Conservation (phyloP, 2,329 filamentous ascomycete species). For the Cercospora sp. region DNA sequence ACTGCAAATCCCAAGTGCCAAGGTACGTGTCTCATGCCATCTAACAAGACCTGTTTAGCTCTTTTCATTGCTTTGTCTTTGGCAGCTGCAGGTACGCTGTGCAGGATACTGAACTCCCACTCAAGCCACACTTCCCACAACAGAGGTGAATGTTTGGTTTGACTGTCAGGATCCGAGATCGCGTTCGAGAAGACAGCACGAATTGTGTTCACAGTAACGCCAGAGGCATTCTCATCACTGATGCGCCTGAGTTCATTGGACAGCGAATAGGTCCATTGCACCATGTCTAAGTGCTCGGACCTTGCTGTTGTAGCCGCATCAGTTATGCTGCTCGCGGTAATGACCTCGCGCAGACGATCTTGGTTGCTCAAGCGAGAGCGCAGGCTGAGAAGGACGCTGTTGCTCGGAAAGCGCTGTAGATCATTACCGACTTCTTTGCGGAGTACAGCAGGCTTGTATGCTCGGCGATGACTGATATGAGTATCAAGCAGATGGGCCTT, state of each 20-base stretch:
- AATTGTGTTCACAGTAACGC: slow-evolving; percentile 34
- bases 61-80: slow-evolving; percentile 40
- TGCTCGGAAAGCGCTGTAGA: slow-evolving; percentile 67
- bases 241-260: slow-evolving; percentile 54
- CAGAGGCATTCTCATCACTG: slow-evolving; percentile 30
- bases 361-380: slow-evolving; percentile 74
- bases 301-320: too few relatives aligned
- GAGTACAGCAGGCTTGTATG: slow-evolving; percentile 68
- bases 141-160: slow-evolving; percentile 34
- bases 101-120: slow-evolving; percentile 27
- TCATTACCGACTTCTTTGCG: slow-evolving; percentile 63
- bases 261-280: slow-evolving; percentile 57
- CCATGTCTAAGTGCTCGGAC: slow-evolving; percentile 42
- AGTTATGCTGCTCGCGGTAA: slow-evolving; percentile 50
- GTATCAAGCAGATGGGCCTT: slow-evolving; percentile 65
- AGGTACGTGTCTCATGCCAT: slow-evolving; percentile 58
- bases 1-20: slow-evolving; percentile 64
- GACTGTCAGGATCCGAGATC: slow-evolving; percentile 37
- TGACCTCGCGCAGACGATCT: slow-evolving; percentile 70
- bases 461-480: slow-evolving; percentile 62
- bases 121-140: slow-evolving; percentile 36
- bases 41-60: slow-evolving; percentile 56
- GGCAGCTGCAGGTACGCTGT: slow-evolving; percentile 4
- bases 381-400: slow-evolving; percentile 72
- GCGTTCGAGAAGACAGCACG: slow-evolving; percentile 52